These are phyloP conservation scores for Penicillium sp. DNA, from an alignment of 2,329 filamentous ascomycete species.

Conservation along the genomic window DNA sequence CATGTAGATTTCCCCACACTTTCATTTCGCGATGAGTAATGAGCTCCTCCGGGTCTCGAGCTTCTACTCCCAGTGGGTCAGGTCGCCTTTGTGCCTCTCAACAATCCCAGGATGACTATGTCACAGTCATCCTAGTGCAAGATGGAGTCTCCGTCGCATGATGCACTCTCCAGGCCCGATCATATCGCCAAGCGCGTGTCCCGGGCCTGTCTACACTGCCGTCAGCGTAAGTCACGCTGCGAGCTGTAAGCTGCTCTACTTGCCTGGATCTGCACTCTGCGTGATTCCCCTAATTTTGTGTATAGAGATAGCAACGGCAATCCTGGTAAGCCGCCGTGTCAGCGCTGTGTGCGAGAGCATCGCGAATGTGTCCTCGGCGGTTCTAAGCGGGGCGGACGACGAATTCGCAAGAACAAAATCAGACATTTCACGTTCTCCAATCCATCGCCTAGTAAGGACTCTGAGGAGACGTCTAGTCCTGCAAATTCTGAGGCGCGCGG, in stretches of 20 bases:
- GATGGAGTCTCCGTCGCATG: constrained; percentile 17
- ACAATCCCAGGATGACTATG: constrained; percentile 5
- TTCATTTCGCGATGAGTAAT: constrained; percentile 12
- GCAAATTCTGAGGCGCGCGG: constrained; percentile 25
- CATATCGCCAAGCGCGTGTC: constrained; percentile 44
- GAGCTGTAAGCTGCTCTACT: constrained; percentile 43
- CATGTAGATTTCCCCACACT: constrained; percentile 3
- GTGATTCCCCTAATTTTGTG: constrained; percentile 15
- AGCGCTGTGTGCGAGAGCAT: constrained; percentile 53
- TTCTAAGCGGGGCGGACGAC: constrained; percentile 55
- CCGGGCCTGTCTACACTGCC: constrained; percentile 46
- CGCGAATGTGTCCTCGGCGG: constrained; percentile 56
- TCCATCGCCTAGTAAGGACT: constrained; percentile 23
- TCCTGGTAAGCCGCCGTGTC: constrained; percentile 51
- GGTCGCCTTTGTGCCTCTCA: constrained; percentile 9
- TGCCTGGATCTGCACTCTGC: constrained; percentile 11
- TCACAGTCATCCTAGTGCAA: constrained; percentile 7
- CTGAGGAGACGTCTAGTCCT: constrained; percentile 26
- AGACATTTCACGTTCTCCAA: constrained; percentile 31
- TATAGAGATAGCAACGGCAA: constrained; percentile 45
- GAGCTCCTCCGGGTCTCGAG: constrained; percentile 1
- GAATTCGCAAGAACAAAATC: constrained; percentile 51
- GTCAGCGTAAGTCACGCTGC: constrained; percentile 49
- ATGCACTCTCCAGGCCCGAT: constrained; percentile 18
- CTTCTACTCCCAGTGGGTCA: constrained; percentile 7